phyloP scores from a whole-genome alignment of 148 eudicot species.

The Vaccinium vitisidaea region DNA sequence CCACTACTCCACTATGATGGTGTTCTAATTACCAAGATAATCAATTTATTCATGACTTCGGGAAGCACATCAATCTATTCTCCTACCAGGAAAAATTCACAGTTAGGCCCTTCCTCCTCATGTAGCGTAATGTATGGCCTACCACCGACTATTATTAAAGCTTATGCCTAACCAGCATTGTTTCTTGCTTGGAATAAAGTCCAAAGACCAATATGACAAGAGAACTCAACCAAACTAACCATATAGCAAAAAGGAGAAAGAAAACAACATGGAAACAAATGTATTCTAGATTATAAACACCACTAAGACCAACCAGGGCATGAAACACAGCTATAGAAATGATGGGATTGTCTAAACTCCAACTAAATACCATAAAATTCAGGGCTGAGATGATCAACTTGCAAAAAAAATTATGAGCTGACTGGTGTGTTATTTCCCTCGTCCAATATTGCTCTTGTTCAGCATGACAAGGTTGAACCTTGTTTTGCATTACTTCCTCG shows the following conservation, averaged over 20 bases:
- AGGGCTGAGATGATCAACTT: neutral
- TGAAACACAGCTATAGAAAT: neutral
- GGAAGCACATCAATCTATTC: neutral
- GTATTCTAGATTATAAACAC: neutral
- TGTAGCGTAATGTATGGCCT: neutral
- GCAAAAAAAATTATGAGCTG: neutral
- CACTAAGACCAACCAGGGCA: neutral
- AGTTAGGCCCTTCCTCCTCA: neutral
- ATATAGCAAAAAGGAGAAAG: neutral
- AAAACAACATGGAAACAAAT: neutral
- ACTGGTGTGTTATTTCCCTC: neutral
- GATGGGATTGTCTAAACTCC: neutral
- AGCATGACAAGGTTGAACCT: slow-evolving; percentile 1
- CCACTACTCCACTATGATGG: neutral
- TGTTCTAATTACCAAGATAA: neutral
- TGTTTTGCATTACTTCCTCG: neutral
- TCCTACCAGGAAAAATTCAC: neutral
- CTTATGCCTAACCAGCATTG: neutral
- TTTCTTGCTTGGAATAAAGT: neutral
- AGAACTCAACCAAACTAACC: neutral
- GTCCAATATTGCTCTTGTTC: neutral
- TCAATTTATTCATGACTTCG: slow-evolving; percentile 69
- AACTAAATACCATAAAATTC: neutral
- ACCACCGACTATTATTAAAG: neutral
- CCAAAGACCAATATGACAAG: neutral